Conservation (phyloP, 805 yeast genomes). For the Wickerhamiella allomyrinae region DNA sequence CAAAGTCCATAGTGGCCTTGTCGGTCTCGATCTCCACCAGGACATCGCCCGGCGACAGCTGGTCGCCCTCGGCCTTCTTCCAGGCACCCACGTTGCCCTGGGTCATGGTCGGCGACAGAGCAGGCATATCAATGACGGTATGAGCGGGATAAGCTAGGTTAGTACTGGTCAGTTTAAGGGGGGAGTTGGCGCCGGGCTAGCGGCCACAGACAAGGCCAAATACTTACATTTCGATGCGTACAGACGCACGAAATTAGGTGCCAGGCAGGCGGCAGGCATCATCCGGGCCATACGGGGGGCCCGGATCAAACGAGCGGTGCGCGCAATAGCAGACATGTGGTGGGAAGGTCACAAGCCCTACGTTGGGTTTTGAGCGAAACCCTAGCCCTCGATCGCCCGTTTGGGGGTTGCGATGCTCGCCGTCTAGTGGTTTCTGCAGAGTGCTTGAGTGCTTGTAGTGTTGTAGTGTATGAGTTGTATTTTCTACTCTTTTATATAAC, state of each 20-base stretch:
- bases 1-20: constrained; percentile 96
- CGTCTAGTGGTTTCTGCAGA: too few species aligned
- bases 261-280: background rate
- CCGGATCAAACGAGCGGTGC: constrained; percentile 6
- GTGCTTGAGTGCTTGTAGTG: too few species aligned
- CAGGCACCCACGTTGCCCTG: constrained; percentile 84
- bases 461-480: too few species aligned
- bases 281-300: background rate
- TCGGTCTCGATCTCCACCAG: constrained; percentile 96
- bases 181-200: background rate
- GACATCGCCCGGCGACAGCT: constrained; percentile 80
- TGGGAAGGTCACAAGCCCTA: background rate
- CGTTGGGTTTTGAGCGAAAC: background rate
- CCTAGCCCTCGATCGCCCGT: background rate
- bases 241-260: constrained; percentile 19
- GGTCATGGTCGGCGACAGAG: constrained; percentile 98
- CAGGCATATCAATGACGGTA: constrained; percentile 91
- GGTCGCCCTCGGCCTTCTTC: constrained; percentile 83
- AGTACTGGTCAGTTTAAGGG: constrained; percentile 1
- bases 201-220: background rate
- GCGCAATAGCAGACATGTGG: constrained; percentile 3
- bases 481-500: too few species aligned
- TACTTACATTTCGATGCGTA: constrained; percentile 26
- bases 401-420: too few species aligned
- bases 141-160: constrained; percentile 52